These are phyloP conservation scores for Tetracladium maxilliforme DNA, from an alignment of 2,329 filamentous ascomycete species.

Conservation along the genomic window DNA sequence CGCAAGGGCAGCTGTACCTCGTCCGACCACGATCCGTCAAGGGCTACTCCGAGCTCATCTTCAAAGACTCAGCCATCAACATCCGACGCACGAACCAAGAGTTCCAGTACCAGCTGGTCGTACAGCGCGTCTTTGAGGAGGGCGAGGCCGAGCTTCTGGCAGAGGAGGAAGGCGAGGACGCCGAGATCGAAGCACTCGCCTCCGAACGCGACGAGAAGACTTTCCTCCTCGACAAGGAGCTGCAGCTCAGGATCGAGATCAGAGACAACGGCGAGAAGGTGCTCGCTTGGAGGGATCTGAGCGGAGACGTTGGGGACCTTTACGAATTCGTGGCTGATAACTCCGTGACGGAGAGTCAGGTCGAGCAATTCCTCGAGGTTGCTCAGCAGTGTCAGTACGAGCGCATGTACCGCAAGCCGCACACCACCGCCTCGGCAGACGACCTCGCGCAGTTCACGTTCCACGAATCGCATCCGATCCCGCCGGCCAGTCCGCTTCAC, in stretches of 20 bases:
- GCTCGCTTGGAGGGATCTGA: constrained; percentile 88
- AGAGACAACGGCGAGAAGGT: constrained; percentile 71
- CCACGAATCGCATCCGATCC: constrained; percentile 45
- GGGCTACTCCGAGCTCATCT: constrained; percentile 96
- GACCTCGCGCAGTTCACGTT: constrained; percentile 80
- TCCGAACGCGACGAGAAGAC: constrained; percentile 92
- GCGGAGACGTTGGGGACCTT: constrained; percentile 85
- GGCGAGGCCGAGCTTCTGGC: constrained; percentile 85
- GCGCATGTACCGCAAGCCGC: constrained; percentile 72
- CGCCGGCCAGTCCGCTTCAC: constrained; percentile 46
- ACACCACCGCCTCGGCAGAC: constrained; percentile 65
- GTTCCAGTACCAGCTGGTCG: constrained; percentile 92
- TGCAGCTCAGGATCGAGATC: constrained; percentile 76
- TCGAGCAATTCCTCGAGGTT: constrained; percentile 66
- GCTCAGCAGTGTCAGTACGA: constrained; percentile 96
- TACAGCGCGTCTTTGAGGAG: constrained; percentile 94
- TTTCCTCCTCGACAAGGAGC: constrained; percentile 82
- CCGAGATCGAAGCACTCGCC: constrained; percentile 56
- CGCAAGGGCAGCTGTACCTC: constrained; percentile 92
- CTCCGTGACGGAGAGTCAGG: constrained; percentile 52
- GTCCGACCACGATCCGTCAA: constrained; percentile 92
- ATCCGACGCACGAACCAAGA: constrained; percentile 90
- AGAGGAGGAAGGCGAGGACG: constrained; percentile 79
- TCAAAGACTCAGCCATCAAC: constrained; percentile 87
- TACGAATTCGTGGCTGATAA: constrained; percentile 94